Evolutionary conservation across 2,329 filamentous ascomycete genomes (phyloP).

Genomic region (Penicillium glabrum): DNA sequence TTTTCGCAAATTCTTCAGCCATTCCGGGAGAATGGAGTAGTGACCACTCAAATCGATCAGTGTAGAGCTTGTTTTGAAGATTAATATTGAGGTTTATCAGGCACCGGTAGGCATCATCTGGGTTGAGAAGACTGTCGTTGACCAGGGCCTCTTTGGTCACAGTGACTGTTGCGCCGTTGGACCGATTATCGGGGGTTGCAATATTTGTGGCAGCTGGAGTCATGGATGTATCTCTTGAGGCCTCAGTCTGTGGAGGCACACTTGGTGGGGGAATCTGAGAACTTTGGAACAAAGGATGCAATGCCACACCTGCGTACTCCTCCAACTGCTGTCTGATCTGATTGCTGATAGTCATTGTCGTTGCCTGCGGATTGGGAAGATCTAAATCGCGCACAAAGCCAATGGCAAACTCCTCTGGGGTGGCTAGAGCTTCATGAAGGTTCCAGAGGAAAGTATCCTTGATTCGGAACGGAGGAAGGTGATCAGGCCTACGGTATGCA

Average conservation of each 20-base stretch:
- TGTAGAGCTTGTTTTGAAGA: conserved; percentile 85
- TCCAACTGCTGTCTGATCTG: conserved; percentile 95
- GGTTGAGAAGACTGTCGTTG: conserved; percentile 75
- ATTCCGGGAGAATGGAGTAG: conserved; percentile 87
- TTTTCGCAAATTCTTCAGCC: conserved; percentile 86
- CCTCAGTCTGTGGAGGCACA: conserved; percentile 30
- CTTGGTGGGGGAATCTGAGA: conserved; percentile 23
- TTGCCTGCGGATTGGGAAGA: conserved; percentile 69
- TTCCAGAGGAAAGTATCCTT: conserved; percentile 99
- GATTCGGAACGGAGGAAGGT: conserved; percentile 79
- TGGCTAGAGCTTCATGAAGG: conserved; percentile 88
- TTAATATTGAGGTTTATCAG: conserved; percentile 90
- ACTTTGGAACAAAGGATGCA: conserved; percentile 84
- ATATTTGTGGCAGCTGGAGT: conserved; percentile 50
- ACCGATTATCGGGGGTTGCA: conserved; percentile 59
- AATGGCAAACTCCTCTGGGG: conserved; percentile 93
- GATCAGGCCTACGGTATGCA: conserved; percentile 76
- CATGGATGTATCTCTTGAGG: conserved; percentile 56
- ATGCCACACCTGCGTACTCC: conserved; percentile 90
- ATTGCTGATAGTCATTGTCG: conserved; percentile 80
- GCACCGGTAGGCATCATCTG: conserved; percentile 92
- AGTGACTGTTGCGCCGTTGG: conserved; percentile 23
- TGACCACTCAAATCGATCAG: conserved; percentile 98
- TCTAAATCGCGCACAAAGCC: conserved; percentile 90
- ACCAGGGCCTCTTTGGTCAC: conserved; percentile 43